phyloP scores from a whole-genome alignment of 1,139 yeast genomes.

The Candida buenavistaensis region DNA sequence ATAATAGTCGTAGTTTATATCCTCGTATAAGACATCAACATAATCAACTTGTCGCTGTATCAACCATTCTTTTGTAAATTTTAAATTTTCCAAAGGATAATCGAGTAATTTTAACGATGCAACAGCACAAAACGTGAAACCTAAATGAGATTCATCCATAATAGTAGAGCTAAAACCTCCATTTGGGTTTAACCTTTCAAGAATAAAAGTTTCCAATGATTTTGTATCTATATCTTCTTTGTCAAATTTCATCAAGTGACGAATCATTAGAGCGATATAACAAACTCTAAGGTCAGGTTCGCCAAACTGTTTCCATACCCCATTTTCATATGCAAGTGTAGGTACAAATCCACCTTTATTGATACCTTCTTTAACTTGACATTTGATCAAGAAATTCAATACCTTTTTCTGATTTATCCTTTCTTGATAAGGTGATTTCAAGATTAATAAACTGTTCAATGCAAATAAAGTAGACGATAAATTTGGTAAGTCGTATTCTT shows the following conservation, averaged over 20 bases:
- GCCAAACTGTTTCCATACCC: constrained; percentile 37
- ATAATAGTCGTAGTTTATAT: constrained; percentile 32
- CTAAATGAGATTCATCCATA: constrained; percentile 76
- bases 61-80: constrained; percentile 54
- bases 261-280: constrained; percentile 69
- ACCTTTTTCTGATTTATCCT: constrained; percentile 45
- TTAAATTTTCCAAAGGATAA: constrained; percentile 22
- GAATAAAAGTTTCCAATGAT: constrained; percentile 40
- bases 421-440: constrained; percentile 41
- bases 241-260: constrained; percentile 48
- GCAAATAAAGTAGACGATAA: constrained; percentile 72
- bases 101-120: constrained; percentile 57
- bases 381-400: constrained; percentile 48
- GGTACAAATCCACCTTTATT: constrained; percentile 53
- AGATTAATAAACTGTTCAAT: constrained; percentile 47
- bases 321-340: constrained; percentile 26
- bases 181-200: constrained; percentile 45
- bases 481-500: constrained; percentile 57
- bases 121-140: constrained; percentile 83
- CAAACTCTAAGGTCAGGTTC: constrained; percentile 74
- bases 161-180: constrained; percentile 61
- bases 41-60: constrained; percentile 61
- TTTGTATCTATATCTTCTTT: constrained; percentile 44
- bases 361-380: constrained; percentile 61
- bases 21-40: constrained; percentile 23